Evolutionary conservation across 2,329 filamentous ascomycete genomes (phyloP).

Genomic region (Pseudovirgaria hyperparasitica): DNA sequence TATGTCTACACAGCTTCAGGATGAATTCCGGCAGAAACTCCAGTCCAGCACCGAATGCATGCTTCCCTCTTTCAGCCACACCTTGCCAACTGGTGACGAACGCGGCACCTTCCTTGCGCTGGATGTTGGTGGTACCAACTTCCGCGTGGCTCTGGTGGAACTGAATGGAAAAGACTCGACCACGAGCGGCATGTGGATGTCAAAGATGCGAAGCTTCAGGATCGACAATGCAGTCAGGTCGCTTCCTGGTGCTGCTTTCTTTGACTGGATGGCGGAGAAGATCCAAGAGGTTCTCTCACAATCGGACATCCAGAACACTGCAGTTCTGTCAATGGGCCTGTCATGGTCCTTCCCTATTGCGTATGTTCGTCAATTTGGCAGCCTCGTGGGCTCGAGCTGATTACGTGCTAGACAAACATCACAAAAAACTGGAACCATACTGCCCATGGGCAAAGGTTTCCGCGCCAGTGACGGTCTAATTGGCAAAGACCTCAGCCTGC

Average conservation of each 20-base stretch:
- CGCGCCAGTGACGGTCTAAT: constrained; percentile 45
- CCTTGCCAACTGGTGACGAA: constrained; percentile 68
- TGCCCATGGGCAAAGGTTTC: constrained; percentile 55
- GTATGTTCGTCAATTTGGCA: constrained; percentile 15
- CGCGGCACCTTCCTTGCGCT: constrained; percentile 78
- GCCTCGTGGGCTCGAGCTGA: constrained; percentile 6
- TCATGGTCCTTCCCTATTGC: constrained; percentile 57
- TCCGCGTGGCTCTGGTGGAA: constrained; percentile 87
- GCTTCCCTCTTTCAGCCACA: constrained; percentile 52
- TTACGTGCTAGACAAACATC: constrained; percentile 39
- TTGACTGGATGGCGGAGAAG: constrained; percentile 53
- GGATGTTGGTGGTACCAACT: constrained; percentile 93
- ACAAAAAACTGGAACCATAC: constrained; percentile 40
- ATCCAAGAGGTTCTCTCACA: constrained; percentile 41
- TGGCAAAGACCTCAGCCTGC: constrained; percentile 45
- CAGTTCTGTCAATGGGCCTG: constrained; percentile 43
- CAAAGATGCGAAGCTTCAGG: constrained; percentile 39
- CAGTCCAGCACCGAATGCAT: constrained; percentile 47
- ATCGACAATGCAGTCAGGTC: constrained; percentile 45
- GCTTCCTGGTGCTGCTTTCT: constrained; percentile 44
- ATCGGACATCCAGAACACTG: constrained; percentile 22
- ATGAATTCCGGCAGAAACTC: constrained; percentile 42
- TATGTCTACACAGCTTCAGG: constrained; percentile 32
- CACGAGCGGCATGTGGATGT: constrained; percentile 38
- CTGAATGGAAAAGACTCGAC: constrained; percentile 40